Evolutionary conservation across 2,329 filamentous ascomycete genomes (phyloP).

Genomic region (Pyrenophora tritici-repentis): DNA sequence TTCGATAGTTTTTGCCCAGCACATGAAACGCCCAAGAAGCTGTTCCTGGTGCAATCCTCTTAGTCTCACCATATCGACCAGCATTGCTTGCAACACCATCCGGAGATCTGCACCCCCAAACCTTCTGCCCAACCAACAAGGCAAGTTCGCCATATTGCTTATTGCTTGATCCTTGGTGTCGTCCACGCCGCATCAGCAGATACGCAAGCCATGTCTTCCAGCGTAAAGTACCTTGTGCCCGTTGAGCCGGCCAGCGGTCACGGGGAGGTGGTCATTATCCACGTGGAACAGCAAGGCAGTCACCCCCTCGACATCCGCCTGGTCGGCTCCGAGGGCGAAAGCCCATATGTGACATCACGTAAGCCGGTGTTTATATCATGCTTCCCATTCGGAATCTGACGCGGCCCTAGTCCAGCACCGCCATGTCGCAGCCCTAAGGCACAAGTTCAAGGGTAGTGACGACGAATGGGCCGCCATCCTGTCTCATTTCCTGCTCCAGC

Average conservation of each 20-base stretch:
- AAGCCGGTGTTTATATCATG: slow-evolving; percentile 47
- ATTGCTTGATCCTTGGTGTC: background rate
- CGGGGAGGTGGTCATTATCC: slow-evolving; percentile 63
- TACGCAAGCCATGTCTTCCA: slow-evolving; percentile 12
- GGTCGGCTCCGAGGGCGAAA: slow-evolving; percentile 69
- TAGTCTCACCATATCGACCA: slow-evolving; percentile 5
- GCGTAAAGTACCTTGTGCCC: slow-evolving; percentile 56
- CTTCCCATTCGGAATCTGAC: slow-evolving; percentile 29
- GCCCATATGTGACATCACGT: slow-evolving; percentile 64
- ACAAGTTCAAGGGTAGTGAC: slow-evolving; percentile 43
- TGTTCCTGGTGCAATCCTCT: slow-evolving; percentile 9
- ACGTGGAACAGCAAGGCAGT: slow-evolving; percentile 59
- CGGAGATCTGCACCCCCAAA: too few species aligned
- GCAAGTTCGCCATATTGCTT: slow-evolving; percentile 5
- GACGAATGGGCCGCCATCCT: slow-evolving; percentile 72
- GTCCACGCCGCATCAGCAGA: too few species aligned
- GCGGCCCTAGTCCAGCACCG: slow-evolving; percentile 39
- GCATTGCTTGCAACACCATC: slow-evolving; percentile 3
- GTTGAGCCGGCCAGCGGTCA: slow-evolving; percentile 61
- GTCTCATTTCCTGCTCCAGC: slow-evolving; percentile 59
- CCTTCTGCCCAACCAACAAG: background rate
- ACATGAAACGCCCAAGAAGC: slow-evolving; percentile 21
- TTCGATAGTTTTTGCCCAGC: slow-evolving; percentile 9
- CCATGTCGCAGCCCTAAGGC: slow-evolving; percentile 38
- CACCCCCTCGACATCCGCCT: slow-evolving; percentile 68